Conservation (phyloP, 805 yeast genomes). For the Spathaspora girioi region DNA sequence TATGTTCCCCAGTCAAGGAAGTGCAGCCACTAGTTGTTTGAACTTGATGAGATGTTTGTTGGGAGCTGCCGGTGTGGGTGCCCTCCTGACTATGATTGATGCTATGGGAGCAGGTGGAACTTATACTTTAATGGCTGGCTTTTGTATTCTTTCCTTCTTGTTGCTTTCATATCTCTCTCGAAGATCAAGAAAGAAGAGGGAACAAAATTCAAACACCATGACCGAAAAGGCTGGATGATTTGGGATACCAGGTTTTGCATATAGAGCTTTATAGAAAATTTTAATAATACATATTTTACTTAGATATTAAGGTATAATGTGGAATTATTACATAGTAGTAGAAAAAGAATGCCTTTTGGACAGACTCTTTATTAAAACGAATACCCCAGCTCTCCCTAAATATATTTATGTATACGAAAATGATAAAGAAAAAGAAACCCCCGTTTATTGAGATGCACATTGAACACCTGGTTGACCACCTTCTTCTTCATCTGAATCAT, state of each 20-base stretch:
- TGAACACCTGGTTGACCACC: constrained; percentile 69
- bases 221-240: background rate
- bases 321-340: background rate
- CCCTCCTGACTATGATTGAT: constrained; percentile 53
- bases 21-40: constrained; percentile 66
- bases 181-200: background rate
- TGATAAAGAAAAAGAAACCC: constrained; percentile 8
- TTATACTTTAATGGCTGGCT: constrained; percentile 59
- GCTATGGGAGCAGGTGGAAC: constrained; percentile 68
- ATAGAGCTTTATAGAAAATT: background rate
- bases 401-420: background rate
- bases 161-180: constrained; percentile 1
- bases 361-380: background rate
- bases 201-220: background rate
- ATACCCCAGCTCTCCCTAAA: background rate
- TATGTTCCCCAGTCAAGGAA: constrained; percentile 60
- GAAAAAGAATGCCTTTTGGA: background rate
- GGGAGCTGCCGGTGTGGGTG: constrained; percentile 67
- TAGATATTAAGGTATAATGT: background rate
- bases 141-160: constrained; percentile 14
- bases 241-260: background rate
- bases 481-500: constrained; percentile 45
- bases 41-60: constrained; percentile 67
- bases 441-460: constrained; percentile 95
- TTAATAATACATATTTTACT: background rate